Base-by-base conservation (phyloP, 192 early-diverging fungal genomes). In the Gaertneriomyces sp. region DNA sequence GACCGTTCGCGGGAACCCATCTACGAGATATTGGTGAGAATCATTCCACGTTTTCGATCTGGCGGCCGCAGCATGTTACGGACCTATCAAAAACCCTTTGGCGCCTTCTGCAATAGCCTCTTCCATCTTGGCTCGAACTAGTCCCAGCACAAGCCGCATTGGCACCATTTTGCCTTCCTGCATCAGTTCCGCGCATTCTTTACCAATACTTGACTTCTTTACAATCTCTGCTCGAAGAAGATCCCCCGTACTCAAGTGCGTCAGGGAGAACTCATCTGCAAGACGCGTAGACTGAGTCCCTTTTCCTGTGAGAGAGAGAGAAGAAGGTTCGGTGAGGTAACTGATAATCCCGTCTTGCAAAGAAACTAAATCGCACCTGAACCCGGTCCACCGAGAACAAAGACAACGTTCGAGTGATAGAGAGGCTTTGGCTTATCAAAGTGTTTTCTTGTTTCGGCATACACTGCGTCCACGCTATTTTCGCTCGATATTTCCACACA, bases 141-240 rank as follows among this genome's bases (percentile, higher is more conserved):
- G 60, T n/a, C 60, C 62, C 46, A 78, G 54, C 17, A 66, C 72
- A 16, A 70, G 38, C 39, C 50, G 43, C 75, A 72, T 68, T 12
- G 95, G 96, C 7, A 99, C 96, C 74, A 97, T 97, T 61, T 90
- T 73, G 42, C 96, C 96, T 64, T 95, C 93, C 55, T 88, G 87
- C 76, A 98, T 97, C 51, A 90, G 88, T 41, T 80, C 86, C 40
- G 83, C 85, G 70, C 93, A 94, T 64, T 93, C 68, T 62, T 88
- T 87, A 46, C 93, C 94, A 45, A 76, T 65, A 6, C 42, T 58
- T 3, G 72, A 60, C 12, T 55, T 59, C 12, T 69, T 74, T 39
- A 52, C 66, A 61, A 93, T 89, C 71, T 98, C 94, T 11, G 78
- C 92, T 42, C 96, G 85, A 40, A 98, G 79, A 6, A 98, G 79